Evolutionary conservation across 106 monocot genomes (phyloP), one percentile per base, ranked within the genome.

Genomic region (Dactylorhiza incarnata): DNA sequence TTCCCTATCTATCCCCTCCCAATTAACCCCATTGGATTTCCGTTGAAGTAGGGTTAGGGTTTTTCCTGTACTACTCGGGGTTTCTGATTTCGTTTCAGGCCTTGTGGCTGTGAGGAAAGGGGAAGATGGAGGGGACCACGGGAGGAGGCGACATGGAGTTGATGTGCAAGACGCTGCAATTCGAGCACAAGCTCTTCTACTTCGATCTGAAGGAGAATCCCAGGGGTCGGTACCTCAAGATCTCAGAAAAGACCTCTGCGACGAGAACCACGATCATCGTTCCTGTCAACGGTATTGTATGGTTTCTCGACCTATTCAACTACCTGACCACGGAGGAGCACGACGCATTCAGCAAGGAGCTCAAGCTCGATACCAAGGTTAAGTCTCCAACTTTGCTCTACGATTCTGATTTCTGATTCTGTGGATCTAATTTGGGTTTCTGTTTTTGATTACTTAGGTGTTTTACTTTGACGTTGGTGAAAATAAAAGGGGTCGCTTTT

Each of bases 191-290:
- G 78, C 81, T 92, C 29, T 95, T 95, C 83, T 95, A 95, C 79
- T 95, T 95, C 77, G 95, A 95, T 76, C 86, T 95, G 49, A 95
- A 95, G 80, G 91, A 95, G 86, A 95, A 95, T 65, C 87, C 91
- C 9, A 75, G 92, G 17, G 92, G 95, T 2, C 73, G 82, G 75
- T 95, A 95, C 71, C 84, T 95, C 14, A 95, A 95, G 89, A 95
- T 95, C 75, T 95, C 95, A 6, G 95, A 95, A 89, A 95, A 95
- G 81, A 95, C 95, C 19, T 84, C 95, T 15, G 92, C 92, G 9
- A 92, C 91, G 37, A 76, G 91, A 77, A 89, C 92, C 26, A 95
- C 95, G 23, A 95, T 95, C 73, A 95, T 95, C 53, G 91, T 95
- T 5, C 92, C 92, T 19, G 77, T 81, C 11, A 78, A 74, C 49